Percentiles rank a stretch among this genome's conserved stretches.
These are phyloP conservation scores for Pichia phayaonensis DNA, from an alignment of 805 yeast genomes.

Conservation along the genomic window DNA sequence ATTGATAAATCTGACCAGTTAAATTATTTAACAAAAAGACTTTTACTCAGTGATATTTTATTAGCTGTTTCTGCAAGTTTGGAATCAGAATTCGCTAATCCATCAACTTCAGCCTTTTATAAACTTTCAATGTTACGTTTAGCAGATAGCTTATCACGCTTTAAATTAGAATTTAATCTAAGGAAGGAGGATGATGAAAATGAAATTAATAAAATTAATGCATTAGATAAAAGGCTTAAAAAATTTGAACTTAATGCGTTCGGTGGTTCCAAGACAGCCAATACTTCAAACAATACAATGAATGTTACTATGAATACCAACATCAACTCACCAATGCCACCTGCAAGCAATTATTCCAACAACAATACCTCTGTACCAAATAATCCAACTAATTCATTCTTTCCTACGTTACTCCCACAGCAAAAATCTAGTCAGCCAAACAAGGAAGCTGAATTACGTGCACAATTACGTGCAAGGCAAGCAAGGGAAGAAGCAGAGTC, in stretches of 20 bases:
- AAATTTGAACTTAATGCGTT: background rate
- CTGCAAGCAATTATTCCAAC: background rate
- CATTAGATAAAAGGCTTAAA: background rate
- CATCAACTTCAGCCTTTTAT: background rate
- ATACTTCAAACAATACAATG: no score
- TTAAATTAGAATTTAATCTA: background rate
- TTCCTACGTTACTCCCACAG: background rate
- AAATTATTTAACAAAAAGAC: background rate
- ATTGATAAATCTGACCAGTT: background rate
- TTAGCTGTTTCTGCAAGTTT: background rate
- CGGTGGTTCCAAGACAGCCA: background rate
- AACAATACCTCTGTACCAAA: background rate
- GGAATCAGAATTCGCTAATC: background rate
- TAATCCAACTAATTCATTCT: background rate
- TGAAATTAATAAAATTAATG: background rate
- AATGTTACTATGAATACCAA: background rate
- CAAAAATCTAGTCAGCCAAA: background rate
- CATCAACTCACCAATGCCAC: background rate
- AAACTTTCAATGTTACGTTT: constrained; percentile 1
- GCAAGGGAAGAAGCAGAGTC: no score
- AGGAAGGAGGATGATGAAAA: background rate
- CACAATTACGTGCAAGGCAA: no score
- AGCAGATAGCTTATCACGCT: background rate
- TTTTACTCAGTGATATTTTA: background rate
- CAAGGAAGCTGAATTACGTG: no score